These are phyloP conservation scores for Aspergillus transmontanensis DNA, from an alignment of 2,329 filamentous ascomycete genomes.

Conservation along the genomic window DNA sequence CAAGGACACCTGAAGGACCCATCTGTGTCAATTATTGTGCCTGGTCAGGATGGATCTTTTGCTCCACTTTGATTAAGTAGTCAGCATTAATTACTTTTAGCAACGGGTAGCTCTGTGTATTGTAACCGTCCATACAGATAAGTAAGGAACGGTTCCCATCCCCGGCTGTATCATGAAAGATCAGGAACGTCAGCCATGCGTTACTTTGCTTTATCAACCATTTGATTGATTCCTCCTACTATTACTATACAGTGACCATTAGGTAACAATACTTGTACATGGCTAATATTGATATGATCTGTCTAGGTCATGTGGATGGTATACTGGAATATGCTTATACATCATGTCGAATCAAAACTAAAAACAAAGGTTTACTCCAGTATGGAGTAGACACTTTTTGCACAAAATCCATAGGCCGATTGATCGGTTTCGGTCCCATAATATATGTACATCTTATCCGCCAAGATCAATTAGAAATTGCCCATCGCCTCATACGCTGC, in stretches of 20 bases:
- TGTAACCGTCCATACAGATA: neutral
- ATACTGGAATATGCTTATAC: too few species aligned
- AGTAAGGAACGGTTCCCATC: neutral
- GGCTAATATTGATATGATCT: neutral
- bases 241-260: neutral
- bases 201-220: too few species aligned
- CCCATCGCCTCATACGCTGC: neutral
- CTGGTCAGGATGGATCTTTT: neutral
- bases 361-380: neutral
- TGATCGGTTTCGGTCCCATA: neutral
- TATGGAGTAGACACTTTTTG: neutral
- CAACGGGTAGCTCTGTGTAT: neutral
- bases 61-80: slow-evolving; percentile 1
- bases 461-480: neutral
- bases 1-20: neutral
- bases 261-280: neutral
- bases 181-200: neutral
- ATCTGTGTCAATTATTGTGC: neutral
- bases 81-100: neutral
- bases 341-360: neutral
- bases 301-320: too few species aligned
- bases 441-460: neutral
- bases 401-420: neutral
- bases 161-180: neutral
- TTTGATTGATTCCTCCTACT: neutral